Percentiles rank a stretch among this genome's conserved stretches.
phyloP scores from a whole-genome alignment of 2,329 filamentous ascomycete genomes.

The Pseudocercospora fuligena region DNA sequence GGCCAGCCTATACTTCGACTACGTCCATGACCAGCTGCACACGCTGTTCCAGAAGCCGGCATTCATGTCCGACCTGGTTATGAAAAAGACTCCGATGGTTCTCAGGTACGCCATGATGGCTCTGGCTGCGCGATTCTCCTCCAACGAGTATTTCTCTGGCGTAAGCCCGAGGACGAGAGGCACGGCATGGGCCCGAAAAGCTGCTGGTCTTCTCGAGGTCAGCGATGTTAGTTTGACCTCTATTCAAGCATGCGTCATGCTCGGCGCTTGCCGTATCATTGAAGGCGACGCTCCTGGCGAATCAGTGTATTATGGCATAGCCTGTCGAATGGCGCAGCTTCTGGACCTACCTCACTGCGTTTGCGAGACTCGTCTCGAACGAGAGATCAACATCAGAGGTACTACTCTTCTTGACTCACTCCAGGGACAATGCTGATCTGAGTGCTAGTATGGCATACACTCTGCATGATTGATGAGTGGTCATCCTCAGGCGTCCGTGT shows the following conservation, averaged over 20 bases:
- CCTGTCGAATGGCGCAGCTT: constrained; percentile 16
- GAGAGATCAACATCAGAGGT: constrained; percentile 16
- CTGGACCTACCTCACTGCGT: constrained; percentile 11
- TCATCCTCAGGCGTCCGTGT: constrained; percentile 17
- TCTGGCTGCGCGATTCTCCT: constrained; percentile 14
- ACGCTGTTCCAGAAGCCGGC: constrained; percentile 12
- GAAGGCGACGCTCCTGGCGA: constrained; percentile 14
- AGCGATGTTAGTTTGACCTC: constrained; percentile 16
- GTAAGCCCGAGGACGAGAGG: constrained; percentile 10
- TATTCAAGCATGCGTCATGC: constrained; percentile 18
- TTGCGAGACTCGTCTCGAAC: constrained; percentile 9
- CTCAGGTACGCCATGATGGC: constrained; percentile 14
- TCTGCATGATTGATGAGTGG: constrained; percentile 19
- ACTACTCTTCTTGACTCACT: not conserved
- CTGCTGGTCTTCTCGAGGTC: constrained; percentile 8
- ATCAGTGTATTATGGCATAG: constrained; percentile 17
- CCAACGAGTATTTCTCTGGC: constrained; percentile 3
- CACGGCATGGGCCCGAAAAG: constrained; percentile 9
- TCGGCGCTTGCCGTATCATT: constrained; percentile 12
- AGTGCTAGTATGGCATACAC: constrained; percentile 12
- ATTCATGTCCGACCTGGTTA: constrained; percentile 12
- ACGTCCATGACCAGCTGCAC: constrained; percentile 16
- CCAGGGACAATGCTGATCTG: not conserved
- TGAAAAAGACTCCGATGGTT: constrained; percentile 2
- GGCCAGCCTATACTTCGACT: constrained; percentile 14